Percentiles rank a stretch among this genome's conserved stretches.
These are phyloP conservation scores for Hirsutella rhossiliensis DNA, from an alignment of 2,329 filamentous ascomycete genomes.

Conservation along the genomic window DNA sequence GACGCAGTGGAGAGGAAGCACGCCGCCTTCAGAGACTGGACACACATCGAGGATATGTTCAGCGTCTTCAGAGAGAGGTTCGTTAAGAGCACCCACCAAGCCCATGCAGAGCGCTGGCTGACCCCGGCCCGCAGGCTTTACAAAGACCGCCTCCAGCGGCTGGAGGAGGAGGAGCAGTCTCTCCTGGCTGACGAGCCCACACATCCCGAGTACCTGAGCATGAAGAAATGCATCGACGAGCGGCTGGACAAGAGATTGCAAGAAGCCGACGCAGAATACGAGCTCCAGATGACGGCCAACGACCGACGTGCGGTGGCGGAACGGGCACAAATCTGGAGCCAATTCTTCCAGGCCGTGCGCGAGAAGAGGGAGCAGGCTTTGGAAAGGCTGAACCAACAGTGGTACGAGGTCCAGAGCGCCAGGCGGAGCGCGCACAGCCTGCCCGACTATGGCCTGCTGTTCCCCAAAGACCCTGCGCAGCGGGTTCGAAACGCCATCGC, in stretches of 20 bases:
- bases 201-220: conserved; percentile 86
- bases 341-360: conserved; percentile 79
- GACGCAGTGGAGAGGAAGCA: conserved; percentile 62
- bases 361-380: conserved; percentile 72
- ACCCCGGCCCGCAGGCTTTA: conserved; percentile 49
- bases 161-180: conserved; percentile 60
- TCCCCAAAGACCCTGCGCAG: conserved; percentile 63
- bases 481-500: conserved; percentile 76
- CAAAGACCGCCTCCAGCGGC: conserved; percentile 72
- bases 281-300: conserved; percentile 62
- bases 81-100: conserved; percentile 12
- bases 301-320: conserved; percentile 67
- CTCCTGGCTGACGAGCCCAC: conserved; percentile 48
- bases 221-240: conserved; percentile 77
- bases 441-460: conserved; percentile 70
- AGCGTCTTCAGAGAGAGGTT: conserved; percentile 70
- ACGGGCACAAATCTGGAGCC: conserved; percentile 74
- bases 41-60: conserved; percentile 79
- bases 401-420: conserved; percentile 87
- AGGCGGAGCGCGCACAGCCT: conserved; percentile 70
- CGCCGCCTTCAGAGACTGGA: conserved; percentile 66
- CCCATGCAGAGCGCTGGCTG: not conserved
- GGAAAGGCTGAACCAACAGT: conserved; percentile 72
- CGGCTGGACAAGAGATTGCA: conserved; percentile 70
- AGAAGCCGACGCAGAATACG: conserved; percentile 60